Evolutionary conservation across 23 red algal genomes (phyloP), one percentile per base, ranked within the genome.

Genomic region (Gracilaria caudata): DNA sequence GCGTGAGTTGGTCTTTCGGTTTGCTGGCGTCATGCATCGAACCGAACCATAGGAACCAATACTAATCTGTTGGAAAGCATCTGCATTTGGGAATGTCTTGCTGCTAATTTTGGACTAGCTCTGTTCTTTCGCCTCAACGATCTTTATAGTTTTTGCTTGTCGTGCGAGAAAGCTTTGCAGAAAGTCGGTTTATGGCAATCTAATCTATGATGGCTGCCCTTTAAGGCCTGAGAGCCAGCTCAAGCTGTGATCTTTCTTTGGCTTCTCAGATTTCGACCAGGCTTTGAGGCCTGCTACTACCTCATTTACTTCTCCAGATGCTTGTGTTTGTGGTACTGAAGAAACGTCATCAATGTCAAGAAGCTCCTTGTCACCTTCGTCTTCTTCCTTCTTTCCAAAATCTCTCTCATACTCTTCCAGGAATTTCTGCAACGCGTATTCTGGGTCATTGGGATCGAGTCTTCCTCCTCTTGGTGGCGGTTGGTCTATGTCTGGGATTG

Each of bases 381-480:
- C 39, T 47, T 75, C 70, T 17, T 47, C 8, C 14, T 47, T 75
- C 12, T 65, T 55, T 53, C 73, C 64, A 77, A 89, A 79, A 51
- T 79, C 73, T 49, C 73, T 14, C 33, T 89, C 73, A 77, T 78
- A 79, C 33, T 89, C 86, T 64, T 30, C 57, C 41, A 89, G 43
- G 63, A 89, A 89, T 72, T 89, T n/a, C 25, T 79, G 70, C 37
- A 89, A 40, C 9, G 53, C 86, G 38, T 80, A 44, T 17, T 79
- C 74, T 17, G 86, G 86, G 26, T 89, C 86, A 55, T 71, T 40
- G 13, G 24, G 37, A 68, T n/a, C 55, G 13, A 89, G 16, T 17
- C 56, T 60, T 39, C 32, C 36, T 32, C 55, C 54, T 26, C 30
- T 33, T 19, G 43, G 65, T 59, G 74, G 86, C 28, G 55, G 38